These are phyloP conservation scores for Scorias spongiosa DNA, from an alignment of 2,329 filamentous ascomycete genomes.

Conservation along the genomic window DNA sequence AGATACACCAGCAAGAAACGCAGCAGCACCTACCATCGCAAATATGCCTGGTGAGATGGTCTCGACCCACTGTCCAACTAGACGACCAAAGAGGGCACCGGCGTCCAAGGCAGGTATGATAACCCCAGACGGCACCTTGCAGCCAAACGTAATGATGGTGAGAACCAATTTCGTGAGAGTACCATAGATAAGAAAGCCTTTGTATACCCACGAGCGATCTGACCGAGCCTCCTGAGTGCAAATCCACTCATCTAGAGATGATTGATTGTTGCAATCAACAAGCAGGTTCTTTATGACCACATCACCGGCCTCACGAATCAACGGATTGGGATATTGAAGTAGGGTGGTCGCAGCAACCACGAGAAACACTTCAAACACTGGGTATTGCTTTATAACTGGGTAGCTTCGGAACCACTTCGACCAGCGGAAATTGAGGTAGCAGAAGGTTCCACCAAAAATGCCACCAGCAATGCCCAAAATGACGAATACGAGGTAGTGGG, in stretches of 20 bases:
- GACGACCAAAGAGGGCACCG: conserved; percentile 42
- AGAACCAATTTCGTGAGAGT: conserved; percentile 40
- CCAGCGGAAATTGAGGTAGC: conserved; percentile 43
- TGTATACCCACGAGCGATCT: conserved; percentile 27
- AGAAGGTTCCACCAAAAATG: conserved; percentile 44
- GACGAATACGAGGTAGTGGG: conserved; percentile 43
- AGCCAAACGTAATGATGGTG: conserved; percentile 43
- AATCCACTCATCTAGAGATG: conserved; percentile 28
- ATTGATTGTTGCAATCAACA: conserved; percentile 34
- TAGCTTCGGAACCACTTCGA: conserved; percentile 39
- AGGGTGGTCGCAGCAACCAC: conserved; percentile 39
- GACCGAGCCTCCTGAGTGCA: conserved; percentile 32
- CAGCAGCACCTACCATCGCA: conserved; percentile 44
- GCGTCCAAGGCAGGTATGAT: conserved; percentile 45
- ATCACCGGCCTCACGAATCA: conserved; percentile 41
- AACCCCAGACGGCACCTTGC: conserved; percentile 45
- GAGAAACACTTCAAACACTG: conserved; percentile 40
- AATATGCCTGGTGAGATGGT: conserved; percentile 42
- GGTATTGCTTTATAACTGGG: conserved; percentile 37
- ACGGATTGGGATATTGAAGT: conserved; percentile 40
- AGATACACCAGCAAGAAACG: conserved; percentile 43
- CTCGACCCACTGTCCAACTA: conserved; percentile 32
- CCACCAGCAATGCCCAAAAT: conserved; percentile 42
- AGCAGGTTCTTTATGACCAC: conserved; percentile 41
- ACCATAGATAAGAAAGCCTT: conserved; percentile 38